Conservation (phyloP, 73 alveolate genomes). For the Effrenium voratum region DNA sequence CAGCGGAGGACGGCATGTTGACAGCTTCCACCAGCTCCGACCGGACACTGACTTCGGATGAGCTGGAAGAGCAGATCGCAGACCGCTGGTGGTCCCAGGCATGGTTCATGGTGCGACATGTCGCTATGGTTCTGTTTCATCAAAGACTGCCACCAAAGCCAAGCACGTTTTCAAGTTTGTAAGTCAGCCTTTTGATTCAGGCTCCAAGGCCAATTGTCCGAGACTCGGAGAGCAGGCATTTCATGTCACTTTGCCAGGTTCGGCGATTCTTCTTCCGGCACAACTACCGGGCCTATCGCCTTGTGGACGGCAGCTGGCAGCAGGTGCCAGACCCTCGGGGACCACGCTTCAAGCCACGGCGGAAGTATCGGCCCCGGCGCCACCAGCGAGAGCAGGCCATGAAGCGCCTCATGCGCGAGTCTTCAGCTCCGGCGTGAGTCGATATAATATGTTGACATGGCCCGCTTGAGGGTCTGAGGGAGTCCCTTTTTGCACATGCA, state of each 20-base stretch:
- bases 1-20: conserved; percentile 64
- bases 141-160: no score
- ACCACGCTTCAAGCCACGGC: conserved; percentile 66
- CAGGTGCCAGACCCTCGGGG: conserved; percentile 77
- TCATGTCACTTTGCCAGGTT: no score
- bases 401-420: conserved; percentile 41
- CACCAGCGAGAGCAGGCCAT: conserved; percentile 20
- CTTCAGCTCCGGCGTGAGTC: not conserved
- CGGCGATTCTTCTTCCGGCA: conserved; percentile 83
- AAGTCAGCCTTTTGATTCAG: no score
- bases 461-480: not conserved
- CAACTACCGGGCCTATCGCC: conserved; percentile 45
- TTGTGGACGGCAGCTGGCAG: conserved; percentile 80
- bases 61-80: conserved; percentile 52
- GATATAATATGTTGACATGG: not conserved
- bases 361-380: conserved; percentile 15
- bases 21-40: not conserved
- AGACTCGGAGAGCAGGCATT: no score
- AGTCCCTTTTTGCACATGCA: no score
- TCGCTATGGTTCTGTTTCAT: no score
- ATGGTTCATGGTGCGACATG: no score
- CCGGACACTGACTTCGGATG: not conserved
- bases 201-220: no score
- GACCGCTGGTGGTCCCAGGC: conserved; percentile 91
- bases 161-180: no score